Evolutionary conservation across 352 stramenopile genomes (phyloP).

Genomic region (Phytopythium aichiense): DNA sequence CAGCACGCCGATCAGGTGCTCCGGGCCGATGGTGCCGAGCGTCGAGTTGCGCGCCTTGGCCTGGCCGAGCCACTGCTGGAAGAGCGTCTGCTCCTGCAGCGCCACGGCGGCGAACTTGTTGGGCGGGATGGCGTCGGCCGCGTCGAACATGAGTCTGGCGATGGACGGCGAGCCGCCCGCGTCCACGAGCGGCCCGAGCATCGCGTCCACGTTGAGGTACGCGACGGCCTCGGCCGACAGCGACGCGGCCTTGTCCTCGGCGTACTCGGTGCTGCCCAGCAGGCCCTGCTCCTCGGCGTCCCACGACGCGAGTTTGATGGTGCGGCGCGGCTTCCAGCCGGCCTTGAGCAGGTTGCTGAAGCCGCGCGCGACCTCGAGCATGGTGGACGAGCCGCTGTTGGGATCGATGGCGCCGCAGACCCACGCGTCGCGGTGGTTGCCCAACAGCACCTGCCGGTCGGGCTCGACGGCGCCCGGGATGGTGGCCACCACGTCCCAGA

Average conservation of each 20-base stretch:
- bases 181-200: constrained; percentile 46
- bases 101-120: constrained; percentile 32
- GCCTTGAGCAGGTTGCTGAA: constrained; percentile 54
- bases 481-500: constrained; percentile 87
- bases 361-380: constrained; percentile 73
- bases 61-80: constrained; percentile 33
- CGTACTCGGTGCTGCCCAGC: constrained; percentile 81
- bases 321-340: constrained; percentile 67
- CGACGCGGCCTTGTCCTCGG: constrained; percentile 50
- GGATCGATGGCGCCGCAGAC: constrained; percentile 86
- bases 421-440: constrained; percentile 89
- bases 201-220: constrained; percentile 86
- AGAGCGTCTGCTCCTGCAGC: constrained; percentile 23
- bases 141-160: constrained; percentile 45
- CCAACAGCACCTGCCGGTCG: constrained; percentile 72
- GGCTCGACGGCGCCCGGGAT: constrained; percentile 53
- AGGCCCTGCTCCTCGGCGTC: constrained; percentile 85
- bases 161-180: constrained; percentile 69
- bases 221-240: constrained; percentile 56
- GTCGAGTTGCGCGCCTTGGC: constrained; percentile 15
- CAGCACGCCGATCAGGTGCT: constrained; percentile 42
- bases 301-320: constrained; percentile 80
- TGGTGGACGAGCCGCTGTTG: constrained; percentile 64
- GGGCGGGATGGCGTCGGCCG: constrained; percentile 46
- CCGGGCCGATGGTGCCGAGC: constrained; percentile 24